Conservation (phyloP, 352 stramenopile species). For the Phytophthora lateralis region DNA sequence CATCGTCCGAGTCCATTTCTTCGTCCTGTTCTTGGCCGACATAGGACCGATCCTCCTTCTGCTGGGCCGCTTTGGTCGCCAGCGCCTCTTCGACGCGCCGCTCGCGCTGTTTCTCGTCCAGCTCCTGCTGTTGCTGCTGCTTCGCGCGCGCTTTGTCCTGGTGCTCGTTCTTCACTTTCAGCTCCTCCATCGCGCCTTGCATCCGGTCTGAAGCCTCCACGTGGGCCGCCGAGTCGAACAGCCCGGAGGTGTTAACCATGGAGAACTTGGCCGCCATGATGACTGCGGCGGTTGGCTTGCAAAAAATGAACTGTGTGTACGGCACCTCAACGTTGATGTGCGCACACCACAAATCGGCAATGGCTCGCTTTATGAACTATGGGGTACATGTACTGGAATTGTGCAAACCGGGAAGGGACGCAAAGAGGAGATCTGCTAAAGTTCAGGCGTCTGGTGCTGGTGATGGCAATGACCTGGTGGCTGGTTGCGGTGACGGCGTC, state of each 20-base stretch:
- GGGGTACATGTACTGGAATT: not conserved
- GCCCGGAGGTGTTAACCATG: constrained; percentile 73
- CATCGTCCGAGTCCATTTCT: constrained; percentile 54
- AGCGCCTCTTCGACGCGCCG: constrained; percentile 33
- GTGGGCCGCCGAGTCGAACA: constrained; percentile 76
- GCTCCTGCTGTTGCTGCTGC: constrained; percentile 33
- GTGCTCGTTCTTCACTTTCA: constrained; percentile 65
- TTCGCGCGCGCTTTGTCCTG: constrained; percentile 37
- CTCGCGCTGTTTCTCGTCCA: constrained; percentile 28
- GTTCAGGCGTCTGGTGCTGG: constrained; percentile 15
- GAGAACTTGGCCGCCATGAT: constrained; percentile 88
- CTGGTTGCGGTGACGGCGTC: constrained; percentile 7
- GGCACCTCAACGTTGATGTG: constrained; percentile 1
- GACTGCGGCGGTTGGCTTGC: constrained; percentile 11
- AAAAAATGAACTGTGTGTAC: not conserved
- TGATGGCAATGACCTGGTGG: constrained; percentile 4
- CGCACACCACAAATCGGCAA: not conserved
- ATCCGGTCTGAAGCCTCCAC: constrained; percentile 76
- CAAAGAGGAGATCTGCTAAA: not conserved
- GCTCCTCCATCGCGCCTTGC: constrained; percentile 73
- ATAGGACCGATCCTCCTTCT: constrained; percentile 36
- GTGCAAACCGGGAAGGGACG: constrained; percentile 4
- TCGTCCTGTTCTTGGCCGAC: constrained; percentile 30
- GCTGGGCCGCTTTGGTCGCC: constrained; percentile 30
- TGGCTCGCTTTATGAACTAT: too few relatives aligned